Evolutionary conservation across 2,329 filamentous ascomycete species (phyloP).

Genomic region (Fusarium aywerte): DNA sequence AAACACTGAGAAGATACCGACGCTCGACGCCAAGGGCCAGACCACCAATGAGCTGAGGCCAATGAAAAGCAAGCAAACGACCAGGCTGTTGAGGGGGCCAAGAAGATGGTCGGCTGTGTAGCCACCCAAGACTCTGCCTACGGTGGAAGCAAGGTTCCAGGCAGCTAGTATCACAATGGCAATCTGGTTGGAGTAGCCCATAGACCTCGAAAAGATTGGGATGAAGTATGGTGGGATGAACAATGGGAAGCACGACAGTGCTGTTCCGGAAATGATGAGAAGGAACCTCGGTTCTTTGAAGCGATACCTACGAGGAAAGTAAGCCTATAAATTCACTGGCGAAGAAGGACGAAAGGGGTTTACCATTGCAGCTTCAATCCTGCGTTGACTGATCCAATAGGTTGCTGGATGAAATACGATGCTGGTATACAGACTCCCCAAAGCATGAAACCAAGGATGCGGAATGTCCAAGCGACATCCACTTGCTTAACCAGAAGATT

Average conservation of each 20-base stretch:
- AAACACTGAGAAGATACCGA: constrained; percentile 40
- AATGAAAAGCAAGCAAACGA: constrained; percentile 44
- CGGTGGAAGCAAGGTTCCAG: constrained; percentile 48
- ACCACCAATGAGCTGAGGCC: constrained; percentile 44
- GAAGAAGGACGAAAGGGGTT: accelerated
- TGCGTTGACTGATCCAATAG: constrained; percentile 11
- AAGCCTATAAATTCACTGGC: accelerated
- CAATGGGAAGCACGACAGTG: constrained; percentile 43
- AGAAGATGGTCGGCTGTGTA: constrained; percentile 43
- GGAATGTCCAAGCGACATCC: constrained; percentile 46
- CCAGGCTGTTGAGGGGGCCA: constrained; percentile 46
- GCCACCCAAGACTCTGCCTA: constrained; percentile 43
- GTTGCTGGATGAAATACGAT: constrained; percentile 43
- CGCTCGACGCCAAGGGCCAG: constrained; percentile 45
- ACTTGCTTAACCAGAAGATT: constrained; percentile 40
- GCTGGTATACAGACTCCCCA: constrained; percentile 48
- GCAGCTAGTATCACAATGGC: constrained; percentile 42
- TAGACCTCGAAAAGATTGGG: constrained; percentile 40
- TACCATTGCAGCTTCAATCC: constrained; percentile 44
- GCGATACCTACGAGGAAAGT: constrained; percentile 34
- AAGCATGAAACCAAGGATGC: constrained; percentile 43
- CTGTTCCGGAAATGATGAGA: constrained; percentile 39
- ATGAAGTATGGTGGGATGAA: constrained; percentile 46
- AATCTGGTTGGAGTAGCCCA: constrained; percentile 42
- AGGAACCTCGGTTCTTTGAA: constrained; percentile 45